Base-by-base conservation (phyloP, 2,329 filamentous ascomycete species). In the Cercospora canescens region DNA sequence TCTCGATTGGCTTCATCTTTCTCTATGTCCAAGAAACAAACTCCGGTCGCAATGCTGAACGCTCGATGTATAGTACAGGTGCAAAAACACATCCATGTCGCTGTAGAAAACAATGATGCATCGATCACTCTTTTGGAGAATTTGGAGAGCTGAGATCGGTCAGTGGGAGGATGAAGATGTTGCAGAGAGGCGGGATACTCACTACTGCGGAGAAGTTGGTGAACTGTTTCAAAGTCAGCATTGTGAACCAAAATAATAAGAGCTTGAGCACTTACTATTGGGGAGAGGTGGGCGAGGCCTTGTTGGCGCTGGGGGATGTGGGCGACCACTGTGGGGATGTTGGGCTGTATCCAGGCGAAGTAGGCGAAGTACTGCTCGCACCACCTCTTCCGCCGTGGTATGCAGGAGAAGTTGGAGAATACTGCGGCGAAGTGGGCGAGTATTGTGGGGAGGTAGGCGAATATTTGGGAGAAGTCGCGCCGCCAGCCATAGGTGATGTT, bases 401-500 rank as follows among this genome's bases (percentile, higher is more conserved):
- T 35, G 48, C 50, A 18, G 60, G 60, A 6, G 30, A 86, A 66
- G 87, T 87, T 48, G 92, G 88, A 54, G 91, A 94, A 79, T 91
- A 91, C 75, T 86, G 86, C 71, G 91, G 86, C 77, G 91, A 91
- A 1, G 80, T 80, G 34, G 79, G 81, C 81, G 67, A 87, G 81
- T 76, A 78, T n/a, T 73, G 71, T 30, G 76, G 77, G 18, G 80
- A 76, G 2, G 74, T 76, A 1, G 77, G 76, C 48, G 76, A 77
- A 63, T 76, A 77, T 1, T 68, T 72, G 11, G 76, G 76, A 21
- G 75, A 77, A 5, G 73, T 74, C 11, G 73, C 72, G 12, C 71
- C 58, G 52, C 65, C 62, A 59, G 52, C 52, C 18, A 45, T 58
- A 6, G 61, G 54, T 16, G 52, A 58, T 21, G 61, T 58, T 21